Percentiles rank a stretch among this genome's conserved stretches.
These are phyloP conservation scores for Globisporangium nodosum DNA, from an alignment of 352 stramenopile genomes.

Conservation along the genomic window DNA sequence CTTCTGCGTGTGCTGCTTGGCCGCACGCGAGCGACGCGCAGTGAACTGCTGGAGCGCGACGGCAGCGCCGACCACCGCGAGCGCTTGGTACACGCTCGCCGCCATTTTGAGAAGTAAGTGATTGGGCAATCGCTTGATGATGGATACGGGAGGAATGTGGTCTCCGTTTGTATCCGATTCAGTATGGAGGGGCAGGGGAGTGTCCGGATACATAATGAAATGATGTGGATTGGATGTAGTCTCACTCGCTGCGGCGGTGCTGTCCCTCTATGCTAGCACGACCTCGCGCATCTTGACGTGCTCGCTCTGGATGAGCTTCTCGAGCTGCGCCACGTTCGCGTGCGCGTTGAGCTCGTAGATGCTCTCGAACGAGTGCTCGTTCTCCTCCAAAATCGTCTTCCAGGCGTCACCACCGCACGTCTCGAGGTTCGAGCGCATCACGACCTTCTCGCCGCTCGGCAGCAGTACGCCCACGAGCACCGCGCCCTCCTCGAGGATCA, in stretches of 20 bases:
- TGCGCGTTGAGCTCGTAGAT: conserved; percentile 93
- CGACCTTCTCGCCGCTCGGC: conserved; percentile 87
- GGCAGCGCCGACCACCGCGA: conserved; percentile 22
- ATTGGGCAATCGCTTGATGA: neutral
- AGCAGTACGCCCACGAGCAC: conserved; percentile 94
- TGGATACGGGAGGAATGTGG: too few species aligned
- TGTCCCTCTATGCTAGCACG: conserved; percentile 37
- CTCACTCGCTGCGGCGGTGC: neutral
- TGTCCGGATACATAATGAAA: neutral
- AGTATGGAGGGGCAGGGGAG: neutral
- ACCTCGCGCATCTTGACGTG: conserved; percentile 73
- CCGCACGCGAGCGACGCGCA: conserved; percentile 9
- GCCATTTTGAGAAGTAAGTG: neutral
- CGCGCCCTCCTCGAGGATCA: conserved; percentile 90
- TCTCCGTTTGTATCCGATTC: neutral
- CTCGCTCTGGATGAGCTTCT: conserved; percentile 82
- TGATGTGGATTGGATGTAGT: neutral
- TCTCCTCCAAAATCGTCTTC: conserved; percentile 91
- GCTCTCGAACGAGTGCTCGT: conserved; percentile 93
- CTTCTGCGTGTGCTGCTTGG: conserved; percentile 9
- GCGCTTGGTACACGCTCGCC: conserved; percentile 10
- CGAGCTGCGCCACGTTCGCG: conserved; percentile 79
- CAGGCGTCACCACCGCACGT: conserved; percentile 93
- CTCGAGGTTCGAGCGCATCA: conserved; percentile 90
- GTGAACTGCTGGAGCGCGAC: conserved; percentile 44